Evolutionary conservation across 345 rosid species (phyloP), one percentile per base, ranked within the genome.

Genomic region (Jatropha curcas): DNA sequence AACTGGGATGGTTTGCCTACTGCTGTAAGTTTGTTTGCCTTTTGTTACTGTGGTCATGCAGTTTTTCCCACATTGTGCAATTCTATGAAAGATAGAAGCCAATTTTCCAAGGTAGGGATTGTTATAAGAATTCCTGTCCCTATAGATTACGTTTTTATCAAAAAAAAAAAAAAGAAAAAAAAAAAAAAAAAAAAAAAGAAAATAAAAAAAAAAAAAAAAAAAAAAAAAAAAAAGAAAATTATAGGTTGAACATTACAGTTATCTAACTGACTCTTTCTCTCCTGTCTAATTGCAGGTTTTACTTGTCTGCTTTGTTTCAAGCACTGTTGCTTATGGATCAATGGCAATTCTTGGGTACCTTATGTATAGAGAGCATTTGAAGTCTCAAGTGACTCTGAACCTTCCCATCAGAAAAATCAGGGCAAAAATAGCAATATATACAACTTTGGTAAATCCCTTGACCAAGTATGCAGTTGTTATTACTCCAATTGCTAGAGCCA

Each of bases 21-120:
- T 35, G 53, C 95, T 2, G 30, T 83, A 52, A 86, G 95, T 76
- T 57, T 90, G 75, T 81, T 79, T 43, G 30, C 85, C 22, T 88
- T 90, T 59, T 90, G 95, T 60, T 86, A 86, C 4, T 82, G 90
- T 76, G 92, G 89, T 2, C 95, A 88, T 74, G 74, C 89, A 10
- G 77, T 90, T 84, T 88, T 90, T 52, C 95, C 95, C 33, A 88
- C 88, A 5, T 50, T 90, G 67, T 68, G 80, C 84, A 86, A 81
- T 80, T 90, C 95, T 55, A 90, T 90, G 95, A 85, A 84, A 81
- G 89, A 90, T n/a, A 77, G 81, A 64, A 88, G 66, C 64, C 85
- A 82, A 45, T 90, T 90, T 81, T 75, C 92, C 1, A 88, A 79
- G 89, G 95, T 84, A 77, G 39, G 22, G 30, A 8, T 5, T n/a